Evolutionary conservation across 1,284 basidiomycete species (phyloP), one percentile per base, ranked within the genome.

Genomic region (Porodaedalea pini): DNA sequence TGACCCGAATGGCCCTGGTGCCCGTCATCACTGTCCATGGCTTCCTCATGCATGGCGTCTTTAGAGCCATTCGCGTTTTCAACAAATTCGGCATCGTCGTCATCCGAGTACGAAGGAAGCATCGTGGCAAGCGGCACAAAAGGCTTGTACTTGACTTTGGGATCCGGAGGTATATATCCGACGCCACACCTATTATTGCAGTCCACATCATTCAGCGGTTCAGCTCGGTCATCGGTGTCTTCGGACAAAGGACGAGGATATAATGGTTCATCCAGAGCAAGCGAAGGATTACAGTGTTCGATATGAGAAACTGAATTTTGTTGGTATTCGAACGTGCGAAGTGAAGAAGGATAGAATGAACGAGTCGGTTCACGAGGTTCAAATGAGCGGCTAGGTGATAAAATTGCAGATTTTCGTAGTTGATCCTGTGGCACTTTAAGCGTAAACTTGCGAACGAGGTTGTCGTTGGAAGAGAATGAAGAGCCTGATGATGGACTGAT

Each of bases 261-360:
- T 13, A 63, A n/a, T 21, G 64, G 25, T 27, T 62, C 48, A 8
- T 60, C 64, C 13, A 63, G 60, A 37, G 56, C 54, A 37, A 60
- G 63, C 64, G 62, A 65, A 21, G 64, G 60, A 19, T 65, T 50
- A 11, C 40, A 21, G n/a, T 36, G 34, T 17, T 47, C 32, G 6
- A 64, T 52, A 37, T 63, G 47, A 21, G 54, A 49, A 27, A 49
- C 29, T 10, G 37, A 39, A 13, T 15, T 11, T 17, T 41, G 4
- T 27, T 49, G 27, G 3, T 4, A 17, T 39, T 4, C 19, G 13
- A 17, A 17, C 3, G 11, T n/a, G n/a, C n/a, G n/a, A n/a, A n/a
- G n/a, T n/a, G n/a, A n/a, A n/a, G n/a, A n/a, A n/a, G n/a, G n/a
- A n/a, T n/a, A n/a, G n/a, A n/a, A n/a, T n/a, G n/a, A n/a, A n/a